A percentile compares a stretch with the other conserved stretches of the same genome.
These are phyloP conservation scores for Lycium ferocissimum DNA, from an alignment of 257 asterid species.

Conservation along the genomic window DNA sequence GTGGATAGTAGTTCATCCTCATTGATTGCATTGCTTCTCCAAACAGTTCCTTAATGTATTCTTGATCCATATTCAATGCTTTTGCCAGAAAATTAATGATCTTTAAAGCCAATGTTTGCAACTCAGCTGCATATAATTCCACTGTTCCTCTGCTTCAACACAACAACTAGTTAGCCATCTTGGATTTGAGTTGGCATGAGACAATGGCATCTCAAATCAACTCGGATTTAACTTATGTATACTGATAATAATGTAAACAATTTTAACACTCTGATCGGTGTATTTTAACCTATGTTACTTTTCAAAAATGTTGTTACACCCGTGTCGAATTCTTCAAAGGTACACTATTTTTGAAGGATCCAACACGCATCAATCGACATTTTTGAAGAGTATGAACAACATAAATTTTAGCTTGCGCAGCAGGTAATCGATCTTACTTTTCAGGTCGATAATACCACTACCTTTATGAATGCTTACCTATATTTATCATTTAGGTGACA, in stretches of 20 bases:
- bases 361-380: no score
- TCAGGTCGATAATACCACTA: neutral
- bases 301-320: neutral
- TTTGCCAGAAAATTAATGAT: constrained; percentile 44
- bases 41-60: constrained; percentile 40
- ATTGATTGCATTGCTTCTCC: neutral
- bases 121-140: constrained; percentile 52
- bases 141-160: constrained; percentile 49
- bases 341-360: neutral
- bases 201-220: neutral
- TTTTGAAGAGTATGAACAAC: neutral
- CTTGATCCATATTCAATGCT: constrained; percentile 48
- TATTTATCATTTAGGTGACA: no score
- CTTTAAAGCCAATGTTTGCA: constrained; percentile 50
- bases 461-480: neutral
- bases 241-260: neutral
- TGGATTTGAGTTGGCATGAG: neutral
- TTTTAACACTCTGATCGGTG: neutral
- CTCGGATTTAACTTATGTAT: neutral
- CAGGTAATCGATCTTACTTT: neutral
- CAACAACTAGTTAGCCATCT: neutral
- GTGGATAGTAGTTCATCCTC: constrained; percentile 35
- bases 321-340: neutral
- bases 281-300: neutral
- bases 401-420: neutral